phyloP scores from a whole-genome alignment of 805 yeast genomes.

The Saturnispora besseyi region DNA sequence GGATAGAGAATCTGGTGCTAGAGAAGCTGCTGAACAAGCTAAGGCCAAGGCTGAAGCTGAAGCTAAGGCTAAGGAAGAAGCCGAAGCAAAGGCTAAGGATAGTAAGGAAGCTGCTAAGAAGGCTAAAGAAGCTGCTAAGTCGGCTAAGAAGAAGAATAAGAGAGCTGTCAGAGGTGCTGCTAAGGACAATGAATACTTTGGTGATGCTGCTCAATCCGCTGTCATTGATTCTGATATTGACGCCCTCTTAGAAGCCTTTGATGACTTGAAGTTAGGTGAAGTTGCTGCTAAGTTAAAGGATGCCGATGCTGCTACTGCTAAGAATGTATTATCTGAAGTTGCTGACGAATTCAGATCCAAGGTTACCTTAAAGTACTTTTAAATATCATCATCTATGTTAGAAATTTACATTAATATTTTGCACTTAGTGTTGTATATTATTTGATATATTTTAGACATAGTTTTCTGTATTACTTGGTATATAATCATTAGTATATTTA shows the following conservation, averaged over 20 bases:
- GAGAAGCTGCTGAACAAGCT: slow-evolving; percentile 92
- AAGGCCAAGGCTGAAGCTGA: slow-evolving; percentile 81
- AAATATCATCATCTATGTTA: slow-evolving; percentile 15
- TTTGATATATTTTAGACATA: no score
- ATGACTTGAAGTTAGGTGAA: slow-evolving; percentile 69
- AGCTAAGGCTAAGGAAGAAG: slow-evolving; percentile 68
- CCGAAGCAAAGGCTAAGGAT: slow-evolving; percentile 59
- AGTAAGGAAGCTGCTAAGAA: slow-evolving; percentile 59
- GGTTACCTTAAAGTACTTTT: slow-evolving; percentile 11
- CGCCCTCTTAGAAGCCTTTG: slow-evolving; percentile 66
- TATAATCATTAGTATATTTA: no score
- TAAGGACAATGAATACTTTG: slow-evolving; percentile 80
- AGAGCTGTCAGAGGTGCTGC: slow-evolving; percentile 58
- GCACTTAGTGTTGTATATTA: no score
- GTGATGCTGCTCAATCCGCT: slow-evolving; percentile 60
- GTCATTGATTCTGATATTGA: slow-evolving; percentile 74
- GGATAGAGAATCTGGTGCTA: slow-evolving; percentile 97
- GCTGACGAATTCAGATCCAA: slow-evolving; percentile 33
- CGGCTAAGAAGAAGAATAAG: slow-evolving; percentile 84
- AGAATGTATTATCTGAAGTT: slow-evolving; percentile 47
- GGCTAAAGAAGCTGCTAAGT: slow-evolving; percentile 93
- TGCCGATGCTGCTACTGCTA: slow-evolving; percentile 46
- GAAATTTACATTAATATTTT: no score
- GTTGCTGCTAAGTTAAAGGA: slow-evolving; percentile 61
- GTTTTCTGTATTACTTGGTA: no score